Conservation (phyloP, 2,329 filamentous ascomycete genomes). For the Beauveria caledonica region DNA sequence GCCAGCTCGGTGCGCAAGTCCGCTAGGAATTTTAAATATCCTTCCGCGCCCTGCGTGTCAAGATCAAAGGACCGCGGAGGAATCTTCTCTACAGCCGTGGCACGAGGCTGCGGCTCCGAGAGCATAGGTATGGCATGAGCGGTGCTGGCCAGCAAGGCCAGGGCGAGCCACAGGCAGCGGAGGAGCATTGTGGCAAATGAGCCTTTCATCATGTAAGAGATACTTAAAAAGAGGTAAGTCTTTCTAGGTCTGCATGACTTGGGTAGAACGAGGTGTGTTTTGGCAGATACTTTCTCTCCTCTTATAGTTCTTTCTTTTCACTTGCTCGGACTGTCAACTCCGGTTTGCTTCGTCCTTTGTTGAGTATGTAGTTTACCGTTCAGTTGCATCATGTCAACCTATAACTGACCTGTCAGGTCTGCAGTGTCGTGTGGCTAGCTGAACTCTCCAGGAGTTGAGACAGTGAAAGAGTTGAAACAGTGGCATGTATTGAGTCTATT, state of each 20-base stretch:
- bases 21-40: background rate
- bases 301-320: background rate
- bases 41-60: background rate
- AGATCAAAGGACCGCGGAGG: background rate
- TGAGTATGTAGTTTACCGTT: background rate
- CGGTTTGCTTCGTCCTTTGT: background rate
- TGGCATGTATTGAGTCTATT: background rate
- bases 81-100: background rate
- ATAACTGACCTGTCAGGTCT: background rate
- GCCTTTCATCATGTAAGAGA: background rate
- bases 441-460: background rate
- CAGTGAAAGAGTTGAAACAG: background rate
- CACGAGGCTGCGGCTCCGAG: background rate
- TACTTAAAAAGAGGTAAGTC: background rate
- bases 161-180: background rate
- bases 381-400: background rate
- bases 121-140: background rate
- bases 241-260: background rate
- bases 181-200: background rate
- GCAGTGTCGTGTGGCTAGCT: background rate
- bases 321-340: background rate
- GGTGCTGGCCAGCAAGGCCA: background rate
- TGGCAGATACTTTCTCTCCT: background rate
- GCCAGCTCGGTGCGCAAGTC: background rate
- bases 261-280: background rate